Conservation (phyloP, 2,329 filamentous ascomycete genomes). For the Ceratocystis alfenasii region DNA sequence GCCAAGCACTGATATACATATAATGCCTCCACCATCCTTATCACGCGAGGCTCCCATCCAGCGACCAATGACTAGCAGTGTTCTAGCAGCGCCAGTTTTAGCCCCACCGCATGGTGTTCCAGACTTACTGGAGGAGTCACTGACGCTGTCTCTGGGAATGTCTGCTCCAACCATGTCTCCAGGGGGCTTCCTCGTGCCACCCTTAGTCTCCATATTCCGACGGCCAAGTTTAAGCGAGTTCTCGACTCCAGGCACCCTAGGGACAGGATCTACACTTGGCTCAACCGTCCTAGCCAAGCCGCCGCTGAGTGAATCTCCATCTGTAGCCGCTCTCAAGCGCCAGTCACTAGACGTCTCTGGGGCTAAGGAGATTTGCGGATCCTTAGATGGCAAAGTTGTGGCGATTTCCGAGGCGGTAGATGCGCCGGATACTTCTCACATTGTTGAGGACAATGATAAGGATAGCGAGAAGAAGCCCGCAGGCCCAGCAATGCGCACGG, state of each 20-base stretch:
- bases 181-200: constrained; percentile 24
- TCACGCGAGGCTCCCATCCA: constrained; percentile 7
- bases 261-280: background rate
- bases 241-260: background rate
- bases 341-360: background rate
- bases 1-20: constrained; percentile 4
- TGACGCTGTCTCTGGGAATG: constrained; percentile 24
- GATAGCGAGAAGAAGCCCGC: constrained; percentile 19
- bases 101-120: constrained; percentile 28
- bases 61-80: constrained; percentile 23
- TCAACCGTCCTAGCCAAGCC: background rate
- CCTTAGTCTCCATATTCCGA: constrained; percentile 17
- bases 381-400: background rate
- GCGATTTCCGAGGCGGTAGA: background rate
- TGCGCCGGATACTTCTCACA: background rate
- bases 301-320: background rate
- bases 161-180: constrained; percentile 24
- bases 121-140: constrained; percentile 19
- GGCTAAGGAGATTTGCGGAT: background rate
- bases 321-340: background rate
- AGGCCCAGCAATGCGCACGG: constrained; percentile 40
- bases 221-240: background rate
- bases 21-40: constrained; percentile 20
- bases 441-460: background rate
- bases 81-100: constrained; percentile 33